These are phyloP conservation scores for Laburnicola sp. DNA, from an alignment of 2,329 filamentous ascomycete species.

Conservation along the genomic window DNA sequence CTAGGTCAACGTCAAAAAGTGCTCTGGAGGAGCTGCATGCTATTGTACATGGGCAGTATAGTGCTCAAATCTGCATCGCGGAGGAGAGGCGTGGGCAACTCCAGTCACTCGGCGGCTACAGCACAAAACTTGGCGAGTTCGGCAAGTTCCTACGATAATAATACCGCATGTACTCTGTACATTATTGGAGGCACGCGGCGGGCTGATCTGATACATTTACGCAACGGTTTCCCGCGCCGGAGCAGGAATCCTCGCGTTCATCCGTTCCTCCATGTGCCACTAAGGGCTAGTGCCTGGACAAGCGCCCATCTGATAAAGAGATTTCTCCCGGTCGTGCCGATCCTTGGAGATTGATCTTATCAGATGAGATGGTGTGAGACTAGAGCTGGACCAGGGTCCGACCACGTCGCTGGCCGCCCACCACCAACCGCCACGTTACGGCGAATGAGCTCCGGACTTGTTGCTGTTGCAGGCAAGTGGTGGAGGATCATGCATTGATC, in stretches of 20 bases:
- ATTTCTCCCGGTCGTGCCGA: slow-evolving; percentile 3
- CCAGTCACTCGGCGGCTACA: too few relatives aligned
- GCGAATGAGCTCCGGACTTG: neutral
- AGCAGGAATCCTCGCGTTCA: neutral
- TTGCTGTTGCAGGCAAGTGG: neutral
- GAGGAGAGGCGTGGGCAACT: too few relatives aligned
- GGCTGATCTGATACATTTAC: slow-evolving; percentile 7
- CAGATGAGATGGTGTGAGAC: slow-evolving; percentile 5
- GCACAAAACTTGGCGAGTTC: too few relatives aligned
- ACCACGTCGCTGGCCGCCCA: neutral
- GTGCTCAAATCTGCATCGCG: too few relatives aligned
- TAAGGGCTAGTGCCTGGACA: neutral
- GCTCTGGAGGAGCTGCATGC: too few relatives aligned
- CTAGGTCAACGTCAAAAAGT: too few relatives aligned
- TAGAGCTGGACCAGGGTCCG: neutral
- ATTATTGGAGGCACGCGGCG: neutral
- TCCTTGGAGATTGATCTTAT: slow-evolving; percentile 9
- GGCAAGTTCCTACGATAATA: too few relatives aligned
- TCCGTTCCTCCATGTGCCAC: neutral
- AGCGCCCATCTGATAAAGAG: slow-evolving; percentile 17
- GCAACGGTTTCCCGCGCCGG: slow-evolving; percentile 2
- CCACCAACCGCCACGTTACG: neutral
- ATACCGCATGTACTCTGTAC: too few relatives aligned
- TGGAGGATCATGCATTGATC: slow-evolving; percentile 9
- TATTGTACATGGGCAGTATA: too few relatives aligned